These are phyloP conservation scores for Fraxinus albicans DNA, from an alignment of 305 asterid genomes.

Conservation along the genomic window DNA sequence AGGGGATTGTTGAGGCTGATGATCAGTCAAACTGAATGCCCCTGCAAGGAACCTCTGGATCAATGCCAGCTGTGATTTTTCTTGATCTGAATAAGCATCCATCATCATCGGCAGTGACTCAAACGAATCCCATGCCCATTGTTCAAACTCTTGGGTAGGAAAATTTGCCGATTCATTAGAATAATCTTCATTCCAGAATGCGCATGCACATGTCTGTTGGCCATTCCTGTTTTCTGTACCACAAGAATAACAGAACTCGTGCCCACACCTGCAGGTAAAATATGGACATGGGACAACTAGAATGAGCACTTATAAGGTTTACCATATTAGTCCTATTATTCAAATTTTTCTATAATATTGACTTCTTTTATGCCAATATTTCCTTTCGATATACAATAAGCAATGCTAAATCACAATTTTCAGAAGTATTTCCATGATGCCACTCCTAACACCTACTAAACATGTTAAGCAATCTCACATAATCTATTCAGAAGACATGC, in stretches of 20 bases:
- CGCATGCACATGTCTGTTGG: slow-evolving; percentile 66
- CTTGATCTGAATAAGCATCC: slow-evolving; percentile 90
- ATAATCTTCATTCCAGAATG: slow-evolving; percentile 62
- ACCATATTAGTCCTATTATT: background rate
- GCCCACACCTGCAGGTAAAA: slow-evolving; percentile 58
- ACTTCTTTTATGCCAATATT: background rate
- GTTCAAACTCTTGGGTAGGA: slow-evolving; percentile 64
- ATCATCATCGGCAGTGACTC: slow-evolving; percentile 63
- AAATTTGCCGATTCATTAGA: slow-evolving; percentile 34
- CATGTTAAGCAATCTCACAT: background rate
- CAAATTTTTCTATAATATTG: background rate
- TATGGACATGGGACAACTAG: background rate
- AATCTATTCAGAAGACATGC: background rate
- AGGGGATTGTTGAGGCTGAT: slow-evolving; percentile 55
- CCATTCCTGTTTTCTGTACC: slow-evolving; percentile 54
- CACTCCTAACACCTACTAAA: background rate
- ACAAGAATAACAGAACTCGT: slow-evolving; percentile 82
- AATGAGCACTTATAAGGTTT: background rate
- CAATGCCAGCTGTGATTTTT: slow-evolving; percentile 84
- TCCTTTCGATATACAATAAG: background rate
- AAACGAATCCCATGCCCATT: slow-evolving; percentile 91
- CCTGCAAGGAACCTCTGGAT: slow-evolving; percentile 91
- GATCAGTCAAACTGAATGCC: slow-evolving; percentile 65
- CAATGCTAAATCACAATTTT: background rate
- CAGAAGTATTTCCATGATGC: background rate